Evolutionary conservation across 192 early-diverging fungal genomes (phyloP), one percentile per base, ranked within the genome.

Genomic region (Gigaspora rosea): DNA sequence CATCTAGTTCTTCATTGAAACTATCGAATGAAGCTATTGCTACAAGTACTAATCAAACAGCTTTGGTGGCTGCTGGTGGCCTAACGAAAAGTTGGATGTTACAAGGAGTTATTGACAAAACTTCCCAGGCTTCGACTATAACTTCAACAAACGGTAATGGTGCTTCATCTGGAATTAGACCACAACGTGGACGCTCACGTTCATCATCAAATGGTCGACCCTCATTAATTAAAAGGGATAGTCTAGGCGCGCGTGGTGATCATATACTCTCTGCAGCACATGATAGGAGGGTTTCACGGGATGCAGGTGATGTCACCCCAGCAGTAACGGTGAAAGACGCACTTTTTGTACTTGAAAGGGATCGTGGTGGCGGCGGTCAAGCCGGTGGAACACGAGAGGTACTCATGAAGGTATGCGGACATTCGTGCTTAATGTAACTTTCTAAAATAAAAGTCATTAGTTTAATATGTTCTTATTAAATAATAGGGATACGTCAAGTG

Each of bases 271-370:
- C 41, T 41, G 41, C 41, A 41, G 7, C 41, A 41, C 41, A 41
- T 41, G 41, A 41, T 41, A 7, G 41, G 41, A 41, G 41, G 41
- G 41, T 41, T 41, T 41, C 41, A 41, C 41, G 41, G 41, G 41
- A 41, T 41, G 41, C 41, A 6, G 56, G 69, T n/a, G 82, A 74
- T 56, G 51, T 50, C 7, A 46, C 59, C 13, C 58, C 75, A 11
- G 82, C 85, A n/a, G 86, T 94, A 11, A 92, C 90, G 15, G 88
- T 92, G 32, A 84, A 84, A 58, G 93, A 94, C 81, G 91, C 90
- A 5, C 80, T 94, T 12, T 92, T 93, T 76, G 91, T 88, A 33
- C 83, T 94, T 27, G 92, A 93, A 79, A 88, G 89, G 7, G 92
- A 94, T 78, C 78, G 79, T 71, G 84, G 82, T 35, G 82, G 79